Conservation (phyloP, 495 filamentous ascomycete species). For the Tuber melanosporum region DNA sequence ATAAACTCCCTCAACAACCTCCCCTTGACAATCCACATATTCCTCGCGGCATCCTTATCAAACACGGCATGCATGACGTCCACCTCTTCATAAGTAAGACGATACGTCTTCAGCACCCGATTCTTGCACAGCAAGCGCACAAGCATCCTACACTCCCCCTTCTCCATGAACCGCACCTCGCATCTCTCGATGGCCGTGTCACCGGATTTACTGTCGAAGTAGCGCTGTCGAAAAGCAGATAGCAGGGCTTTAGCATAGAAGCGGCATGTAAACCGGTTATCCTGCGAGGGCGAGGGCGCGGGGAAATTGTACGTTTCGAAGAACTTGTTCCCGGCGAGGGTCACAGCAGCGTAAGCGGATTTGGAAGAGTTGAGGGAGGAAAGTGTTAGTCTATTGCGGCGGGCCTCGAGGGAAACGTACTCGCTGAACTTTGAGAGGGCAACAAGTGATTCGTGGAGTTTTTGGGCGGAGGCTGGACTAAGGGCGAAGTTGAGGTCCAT, state of each 20-base stretch:
- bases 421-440: slow-evolving; percentile 93
- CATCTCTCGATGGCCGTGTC: slow-evolving; percentile 78
- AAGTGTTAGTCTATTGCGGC: slow-evolving; percentile 58
- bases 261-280: slow-evolving; percentile 62
- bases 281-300: slow-evolving; percentile 40
- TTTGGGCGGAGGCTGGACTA: slow-evolving; percentile 62
- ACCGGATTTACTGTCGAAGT: slow-evolving; percentile 50
- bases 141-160: slow-evolving; percentile 69
- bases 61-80: slow-evolving; percentile 83
- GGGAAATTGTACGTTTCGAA: slow-evolving; percentile 70
- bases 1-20: slow-evolving; percentile 72
- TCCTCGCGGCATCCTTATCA: slow-evolving; percentile 59
- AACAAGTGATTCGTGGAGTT: slow-evolving; percentile 73
- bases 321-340: slow-evolving; percentile 65
- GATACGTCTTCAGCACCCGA: slow-evolving; percentile 86
- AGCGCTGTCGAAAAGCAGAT: slow-evolving; percentile 56
- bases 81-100: slow-evolving; percentile 78
- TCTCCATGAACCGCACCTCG: slow-evolving; percentile 75
- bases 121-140: slow-evolving; percentile 80
- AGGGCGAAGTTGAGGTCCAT: slow-evolving; percentile 71
- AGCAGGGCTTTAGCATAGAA: slow-evolving; percentile 68
- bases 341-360: slow-evolving; percentile 81
- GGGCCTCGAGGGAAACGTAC: slow-evolving; percentile 74
- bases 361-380: slow-evolving; percentile 87
- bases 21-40: slow-evolving; percentile 72